Evolutionary conservation across 2,329 filamentous ascomycete genomes (phyloP), one percentile per base, ranked within the genome.

Genomic region (Endoconidiophora polonica): DNA sequence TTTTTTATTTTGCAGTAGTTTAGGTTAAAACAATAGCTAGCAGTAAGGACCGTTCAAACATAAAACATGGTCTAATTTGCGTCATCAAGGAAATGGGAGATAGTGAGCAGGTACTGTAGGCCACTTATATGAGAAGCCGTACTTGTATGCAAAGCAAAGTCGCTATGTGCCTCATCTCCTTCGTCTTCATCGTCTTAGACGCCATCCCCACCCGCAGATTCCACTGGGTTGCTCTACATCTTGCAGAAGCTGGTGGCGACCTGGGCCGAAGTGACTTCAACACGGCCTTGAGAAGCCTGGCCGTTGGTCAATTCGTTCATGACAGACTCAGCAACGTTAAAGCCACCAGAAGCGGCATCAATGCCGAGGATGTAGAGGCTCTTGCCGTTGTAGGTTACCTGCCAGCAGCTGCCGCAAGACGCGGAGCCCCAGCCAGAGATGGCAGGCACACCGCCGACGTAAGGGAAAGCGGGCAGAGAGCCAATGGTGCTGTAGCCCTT

Each of bases 361-460:
- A 80, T 65, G 52, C 71, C 76, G 6, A 76, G 63, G 40, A 80
- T 62, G 60, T 71, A 68, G 64, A 79, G 67, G 50, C 62, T 69
- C 52, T 61, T 65, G 54, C 69, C 69, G 39, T 68, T 64, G 61
- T 71, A 79, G 12, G 63, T 67, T 50, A 78, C 65, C 52, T 64
- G 58, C 68, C 72, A 81, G 68, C 77, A 81, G 26, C 67, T 69
- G 46, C 77, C 77, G 63, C 77, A 81, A 61, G 66, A 59, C 46
- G 65, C 56, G 2, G 70, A 74, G 66, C 76, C 76, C 73, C 73
- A 79, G 50, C 70, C 69, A 18, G 59, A 60, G n/a, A 81, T 63
- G 48, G 64, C 68, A 5, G 68, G 63, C 18, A 66, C 65, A 29
- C 73, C 77, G 33, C 73, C 77, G 53, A 81, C 70, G 61, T 69